A percentile compares a stretch with the other conserved stretches of the same genome.
Conservation (phyloP, 2,329 filamentous ascomycete species). For the Alternaria postmessia region DNA sequence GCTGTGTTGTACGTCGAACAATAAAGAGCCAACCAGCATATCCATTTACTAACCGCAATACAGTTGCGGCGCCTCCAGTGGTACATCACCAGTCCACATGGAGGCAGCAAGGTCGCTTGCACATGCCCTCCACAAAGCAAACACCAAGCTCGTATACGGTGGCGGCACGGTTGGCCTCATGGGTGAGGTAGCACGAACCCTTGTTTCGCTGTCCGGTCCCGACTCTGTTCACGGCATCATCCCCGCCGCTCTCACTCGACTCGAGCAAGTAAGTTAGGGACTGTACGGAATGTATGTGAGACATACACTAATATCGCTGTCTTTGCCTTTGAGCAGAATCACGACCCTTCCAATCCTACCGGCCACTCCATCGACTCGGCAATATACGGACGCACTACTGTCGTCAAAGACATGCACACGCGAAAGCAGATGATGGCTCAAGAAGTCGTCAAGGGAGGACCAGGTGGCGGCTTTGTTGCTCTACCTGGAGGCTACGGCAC, state of each 20-base stretch:
- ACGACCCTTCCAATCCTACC: conserved; percentile 56
- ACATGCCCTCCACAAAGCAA: conserved; percentile 73
- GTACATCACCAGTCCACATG: conserved; percentile 76
- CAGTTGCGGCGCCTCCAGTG: conserved; percentile 82
- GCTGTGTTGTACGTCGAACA: conserved; percentile 76
- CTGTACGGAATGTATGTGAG: too few relatives aligned
- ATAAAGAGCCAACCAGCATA: background rate
- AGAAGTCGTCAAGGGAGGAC: conserved; percentile 81
- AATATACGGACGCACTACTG: conserved; percentile 82
- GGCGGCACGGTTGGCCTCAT: conserved; percentile 94
- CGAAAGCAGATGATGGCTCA: conserved; percentile 93
- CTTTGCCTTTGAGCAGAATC: conserved; percentile 55
- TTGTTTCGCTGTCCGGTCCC: conserved; percentile 83
- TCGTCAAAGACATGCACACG: conserved; percentile 95
- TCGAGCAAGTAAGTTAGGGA: conserved; percentile 59
- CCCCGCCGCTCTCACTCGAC: conserved; percentile 80
- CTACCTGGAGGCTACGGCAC: conserved; percentile 92
- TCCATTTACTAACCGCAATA: conserved; percentile 17
- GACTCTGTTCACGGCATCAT: conserved; percentile 91
- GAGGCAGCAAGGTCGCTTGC: conserved; percentile 81
- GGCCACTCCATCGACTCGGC: conserved; percentile 64
- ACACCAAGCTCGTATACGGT: conserved; percentile 89
- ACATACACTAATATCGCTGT: too few relatives aligned
- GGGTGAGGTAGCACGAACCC: conserved; percentile 88
- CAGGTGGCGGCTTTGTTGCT: conserved; percentile 88